phyloP scores from a whole-genome alignment of 805 yeast species.

The Metschnikowia aberdeeniae region DNA sequence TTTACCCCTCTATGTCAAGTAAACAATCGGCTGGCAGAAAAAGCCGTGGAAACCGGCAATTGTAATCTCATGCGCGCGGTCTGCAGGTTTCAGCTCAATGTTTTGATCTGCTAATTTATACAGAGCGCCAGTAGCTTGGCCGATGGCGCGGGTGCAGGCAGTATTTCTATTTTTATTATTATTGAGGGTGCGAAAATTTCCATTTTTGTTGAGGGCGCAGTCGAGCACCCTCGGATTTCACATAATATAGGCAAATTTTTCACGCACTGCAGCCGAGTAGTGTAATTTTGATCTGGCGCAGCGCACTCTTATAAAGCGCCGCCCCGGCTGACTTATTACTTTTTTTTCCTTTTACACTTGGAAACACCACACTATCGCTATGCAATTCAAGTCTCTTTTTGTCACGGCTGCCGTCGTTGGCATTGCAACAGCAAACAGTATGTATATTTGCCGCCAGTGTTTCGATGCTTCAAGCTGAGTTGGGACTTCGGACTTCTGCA shows the following conservation, averaged over 20 bases:
- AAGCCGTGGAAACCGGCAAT: not conserved
- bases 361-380: constrained; percentile 21
- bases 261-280: not conserved
- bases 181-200: not conserved
- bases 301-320: constrained; percentile 1
- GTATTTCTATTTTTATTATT: not conserved
- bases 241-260: constrained; percentile 1
- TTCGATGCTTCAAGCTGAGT: too few relatives aligned
- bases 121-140: not conserved
- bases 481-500: not conserved
- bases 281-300: not conserved
- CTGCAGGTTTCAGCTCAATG: not conserved
- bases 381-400: constrained; percentile 56
- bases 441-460: constrained; percentile 6
- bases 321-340: constrained; percentile 1
- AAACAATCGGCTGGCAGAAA: constrained; percentile 4
- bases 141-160: not conserved
- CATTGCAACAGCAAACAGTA: constrained; percentile 38
- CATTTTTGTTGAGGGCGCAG: constrained; percentile 5
- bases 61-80: constrained; percentile 1
- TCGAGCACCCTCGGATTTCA: constrained; percentile 11
- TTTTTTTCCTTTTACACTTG: constrained; percentile 5
- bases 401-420: constrained; percentile 49
- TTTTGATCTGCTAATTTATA: not conserved
- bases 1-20: not conserved